Evolutionary conservation across 192 early-diverging fungal species (phyloP), one percentile per base, ranked within the genome.

Genomic region (Neocallimastix lanati): DNA sequence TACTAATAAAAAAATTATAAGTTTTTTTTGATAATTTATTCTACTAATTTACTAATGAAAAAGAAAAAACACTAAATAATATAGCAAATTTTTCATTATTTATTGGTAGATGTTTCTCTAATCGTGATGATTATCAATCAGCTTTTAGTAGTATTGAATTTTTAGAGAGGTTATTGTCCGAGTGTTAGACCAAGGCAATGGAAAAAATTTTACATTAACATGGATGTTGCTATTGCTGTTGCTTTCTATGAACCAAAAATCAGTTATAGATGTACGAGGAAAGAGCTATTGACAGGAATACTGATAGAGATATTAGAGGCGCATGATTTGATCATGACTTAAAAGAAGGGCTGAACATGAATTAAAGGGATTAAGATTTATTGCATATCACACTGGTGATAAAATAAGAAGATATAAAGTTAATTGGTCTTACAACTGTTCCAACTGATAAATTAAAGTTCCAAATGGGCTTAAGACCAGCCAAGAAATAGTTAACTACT

Each of bases 101-200:
- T 33, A 33, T 33, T 33, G 30, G 93, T 21, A 88, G 96, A 1
- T 97, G 95, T 29, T 97, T 98, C 87, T 97, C 93, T 82, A 97
- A 94, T 1, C 90, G 92, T 28, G 86, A 89, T 21, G 50, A 67
- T n/a, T 9, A 27, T n/a, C 50, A 67, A 67, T 15, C 85, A 7
- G 86, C 88, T 77, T 86, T 87, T 28, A 92, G 94, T 77, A 94
- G 96, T 27, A 88, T 92, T 29, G 94, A 96, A 86, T 89, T 95
- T n/a, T 12, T 96, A 95, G 96, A 91, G 92, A 82, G 97, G 97
- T 21, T 96, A 93, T 82, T 96, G 94, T 80, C 94, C 96, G 77
- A 94, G 92, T 33, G 89, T 95, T 35, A 88, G 93, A 15, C 94
- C 95, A 12, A n/a, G 87, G 92, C 29, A 38, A 82, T 18, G 93